phyloP scores from a whole-genome alignment of 129 eudicot species.

The Centrapalus pauciflorus region DNA sequence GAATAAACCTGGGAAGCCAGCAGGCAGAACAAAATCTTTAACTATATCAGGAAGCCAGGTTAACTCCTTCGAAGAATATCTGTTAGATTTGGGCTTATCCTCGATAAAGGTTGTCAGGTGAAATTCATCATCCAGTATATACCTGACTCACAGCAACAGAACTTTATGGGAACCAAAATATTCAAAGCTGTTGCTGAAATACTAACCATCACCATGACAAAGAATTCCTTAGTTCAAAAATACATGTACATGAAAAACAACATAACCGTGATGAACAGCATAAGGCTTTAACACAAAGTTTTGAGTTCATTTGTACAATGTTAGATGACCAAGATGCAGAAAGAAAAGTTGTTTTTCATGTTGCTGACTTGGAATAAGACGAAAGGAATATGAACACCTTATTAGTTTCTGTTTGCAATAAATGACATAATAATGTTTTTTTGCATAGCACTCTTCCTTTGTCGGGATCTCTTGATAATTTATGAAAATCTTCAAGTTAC shows the following conservation, averaged over 20 bases:
- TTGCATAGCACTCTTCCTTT: background rate
- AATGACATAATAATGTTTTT: background rate
- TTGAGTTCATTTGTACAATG: background rate
- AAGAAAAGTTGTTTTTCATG: background rate
- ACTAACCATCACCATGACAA: background rate
- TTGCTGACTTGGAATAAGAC: background rate
- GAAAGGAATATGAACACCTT: background rate
- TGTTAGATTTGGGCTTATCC: conserved; percentile 28
- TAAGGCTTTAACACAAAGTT: background rate
- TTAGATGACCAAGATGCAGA: background rate
- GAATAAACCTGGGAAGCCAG: conserved; percentile 79
- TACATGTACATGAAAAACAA: too few relatives aligned
- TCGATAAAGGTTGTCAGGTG: conserved; percentile 49
- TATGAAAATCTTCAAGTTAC: background rate
- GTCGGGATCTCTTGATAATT: background rate
- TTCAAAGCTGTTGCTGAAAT: background rate
- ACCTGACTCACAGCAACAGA: conserved; percentile 40
- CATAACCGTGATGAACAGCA: background rate
- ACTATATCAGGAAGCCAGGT: conserved; percentile 76
- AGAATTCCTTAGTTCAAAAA: background rate
- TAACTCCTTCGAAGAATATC: conserved; percentile 31
- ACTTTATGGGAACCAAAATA: background rate
- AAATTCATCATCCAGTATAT: conserved; percentile 43
- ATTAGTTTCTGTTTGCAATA: background rate
- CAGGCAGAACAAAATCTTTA: conserved; percentile 77